Base-by-base conservation (phyloP, 2,329 filamentous ascomycete genomes). In the Alternaria metachromatica region DNA sequence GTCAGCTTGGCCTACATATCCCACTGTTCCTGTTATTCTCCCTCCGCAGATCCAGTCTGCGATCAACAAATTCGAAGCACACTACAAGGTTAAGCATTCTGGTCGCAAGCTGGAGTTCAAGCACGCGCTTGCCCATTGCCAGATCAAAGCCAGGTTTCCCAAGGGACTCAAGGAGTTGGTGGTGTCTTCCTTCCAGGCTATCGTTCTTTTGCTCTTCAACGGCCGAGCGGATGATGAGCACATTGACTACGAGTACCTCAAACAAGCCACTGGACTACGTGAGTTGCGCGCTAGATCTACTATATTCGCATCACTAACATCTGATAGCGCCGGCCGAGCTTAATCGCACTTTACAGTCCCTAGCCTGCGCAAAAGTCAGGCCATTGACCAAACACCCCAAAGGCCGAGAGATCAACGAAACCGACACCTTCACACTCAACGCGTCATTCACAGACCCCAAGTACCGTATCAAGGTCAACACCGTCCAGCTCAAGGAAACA, bases 401-500 rank as follows among this genome's bases (percentile, higher is more conserved):
- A 80, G 91, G 92, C 56, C 89, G 90, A 58, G 94, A 99, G 0
- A 89, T 99, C 69, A 87, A 87, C 62, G 76, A 84, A 1, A 92
- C 88, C 0, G 96, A 99, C 81, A 92, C 90, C 0, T 99, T 99
- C 75, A 88, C 88, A 0, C 90, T 97, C 75, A 97, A 97, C 82
- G 81, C 86, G 48, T 78, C 79, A 15, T 99, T 99, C 80, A 83
- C 83, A 3, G 91, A 97, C 76, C 87, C 90, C 20, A 97, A 96
- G 80, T 92, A 92, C 80, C 89, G 94, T 60, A 90, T 99, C 82
- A 99, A 99, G 84, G 97, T 99, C 84, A 99, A 98, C 82, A 95
- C 97, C 81, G 96, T 99, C 72, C 96, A 99, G 81, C 87, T 97
- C 55, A 96, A 96, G 82, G 96, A 99, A 82, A 98, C 96, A 1